A percentile compares a stretch with the other conserved stretches of the same genome.
These are phyloP conservation scores for Yamadazyma taylorii DNA, from an alignment of 1,139 yeast genomes.

Conservation along the genomic window DNA sequence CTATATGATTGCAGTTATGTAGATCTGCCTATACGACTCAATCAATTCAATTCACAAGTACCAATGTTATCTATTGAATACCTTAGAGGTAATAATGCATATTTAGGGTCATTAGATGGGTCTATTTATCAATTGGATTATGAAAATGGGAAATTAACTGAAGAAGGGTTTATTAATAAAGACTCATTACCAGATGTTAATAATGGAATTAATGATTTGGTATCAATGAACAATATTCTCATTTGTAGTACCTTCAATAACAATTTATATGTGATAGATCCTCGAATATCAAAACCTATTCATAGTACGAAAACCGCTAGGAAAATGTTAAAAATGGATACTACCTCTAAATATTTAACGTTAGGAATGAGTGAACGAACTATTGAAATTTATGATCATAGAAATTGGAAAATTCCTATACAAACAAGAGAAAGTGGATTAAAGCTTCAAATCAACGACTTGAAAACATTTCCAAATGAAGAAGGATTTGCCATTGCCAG, in stretches of 20 bases:
- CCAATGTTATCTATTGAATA: conserved; percentile 23
- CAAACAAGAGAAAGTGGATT: conserved; percentile 69
- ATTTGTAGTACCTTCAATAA: conserved; percentile 12
- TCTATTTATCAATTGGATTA: conserved; percentile 39
- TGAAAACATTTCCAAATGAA: conserved; percentile 55
- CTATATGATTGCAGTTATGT: conserved; percentile 30
- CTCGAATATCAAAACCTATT: conserved; percentile 13
- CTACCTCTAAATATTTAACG: conserved; percentile 46
- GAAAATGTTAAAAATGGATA: conserved; percentile 69
- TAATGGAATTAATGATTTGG: conserved; percentile 32
- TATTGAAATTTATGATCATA: conserved; percentile 59
- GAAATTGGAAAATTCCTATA: conserved; percentile 45
- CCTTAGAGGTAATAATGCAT: conserved; percentile 19
- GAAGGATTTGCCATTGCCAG: conserved; percentile 78
- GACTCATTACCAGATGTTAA: conserved; percentile 14
- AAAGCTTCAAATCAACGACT: conserved; percentile 65
- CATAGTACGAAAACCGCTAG: conserved; percentile 18
- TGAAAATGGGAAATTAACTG: conserved; percentile 34
- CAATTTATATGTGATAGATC: conserved; percentile 16
- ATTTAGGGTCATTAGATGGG: conserved; percentile 44
- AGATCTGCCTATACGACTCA: conserved; percentile 11
- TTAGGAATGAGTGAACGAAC: conserved; percentile 57
- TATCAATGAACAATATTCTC: conserved; percentile 16
- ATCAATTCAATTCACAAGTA: conserved; percentile 16
- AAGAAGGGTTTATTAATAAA: conserved; percentile 13